Conservation (phyloP, 2,329 filamentous ascomycete species). For the Fusarium anthophilum region DNA sequence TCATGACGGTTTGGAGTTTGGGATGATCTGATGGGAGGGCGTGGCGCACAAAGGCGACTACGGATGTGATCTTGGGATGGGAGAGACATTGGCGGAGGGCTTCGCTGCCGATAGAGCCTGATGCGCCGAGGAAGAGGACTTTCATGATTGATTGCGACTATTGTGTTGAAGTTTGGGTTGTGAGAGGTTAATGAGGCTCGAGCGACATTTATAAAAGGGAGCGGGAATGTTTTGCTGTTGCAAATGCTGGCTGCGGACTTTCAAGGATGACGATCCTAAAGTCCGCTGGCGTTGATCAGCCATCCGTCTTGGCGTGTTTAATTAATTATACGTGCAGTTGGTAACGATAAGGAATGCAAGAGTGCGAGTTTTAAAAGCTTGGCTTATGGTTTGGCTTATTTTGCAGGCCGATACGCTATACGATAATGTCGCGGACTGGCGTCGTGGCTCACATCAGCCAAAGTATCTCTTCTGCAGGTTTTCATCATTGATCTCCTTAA, state of each 20-base stretch:
- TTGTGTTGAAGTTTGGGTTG: accelerated
- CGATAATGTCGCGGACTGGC: not conserved
- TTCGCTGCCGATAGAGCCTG: conserved; percentile 47
- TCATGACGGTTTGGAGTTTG: conserved; percentile 23
- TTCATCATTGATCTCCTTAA: too few relatives aligned
- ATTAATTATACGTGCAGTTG: accelerated
- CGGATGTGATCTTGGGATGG: conserved; percentile 42
- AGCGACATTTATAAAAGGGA: not conserved
- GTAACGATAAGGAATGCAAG: accelerated
- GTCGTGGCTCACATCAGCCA: not conserved
- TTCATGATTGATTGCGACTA: conserved; percentile 40
- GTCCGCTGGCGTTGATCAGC: not conserved
- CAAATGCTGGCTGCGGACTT: not conserved
- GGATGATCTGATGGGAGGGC: conserved; percentile 34
- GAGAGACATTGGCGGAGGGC: conserved; percentile 46
- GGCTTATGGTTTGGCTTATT: not conserved
- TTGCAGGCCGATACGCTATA: accelerated
- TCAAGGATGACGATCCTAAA: not conserved
- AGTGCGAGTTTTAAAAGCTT: accelerated
- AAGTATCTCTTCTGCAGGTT: too few relatives aligned
- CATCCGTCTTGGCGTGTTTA: not conserved
- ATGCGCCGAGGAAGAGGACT: conserved; percentile 48
- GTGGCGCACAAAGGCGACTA: conserved; percentile 47
- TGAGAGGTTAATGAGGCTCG: not conserved
- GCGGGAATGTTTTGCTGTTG: accelerated